These are phyloP conservation scores for Colletotrichum zoysiae DNA, from an alignment of 2,329 filamentous ascomycete species.

Conservation along the genomic window DNA sequence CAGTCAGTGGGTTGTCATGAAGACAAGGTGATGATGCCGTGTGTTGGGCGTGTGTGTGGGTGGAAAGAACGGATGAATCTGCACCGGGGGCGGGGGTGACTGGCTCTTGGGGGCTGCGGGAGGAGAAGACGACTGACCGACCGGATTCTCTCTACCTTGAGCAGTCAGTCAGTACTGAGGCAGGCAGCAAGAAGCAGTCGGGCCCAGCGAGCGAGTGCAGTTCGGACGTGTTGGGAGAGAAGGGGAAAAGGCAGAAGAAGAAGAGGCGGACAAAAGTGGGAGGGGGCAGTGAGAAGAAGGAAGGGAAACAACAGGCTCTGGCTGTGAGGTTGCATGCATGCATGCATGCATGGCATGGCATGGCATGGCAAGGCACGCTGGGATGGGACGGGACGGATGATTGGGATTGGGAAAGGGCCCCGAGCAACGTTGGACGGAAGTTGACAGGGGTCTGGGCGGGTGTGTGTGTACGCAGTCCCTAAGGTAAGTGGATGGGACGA, in stretches of 20 bases:
- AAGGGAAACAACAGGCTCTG: background rate
- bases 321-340: conserved; percentile 24
- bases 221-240: conserved; percentile 29
- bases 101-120: conserved; percentile 29
- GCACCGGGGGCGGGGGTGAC: conserved; percentile 25
- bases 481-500: background rate
- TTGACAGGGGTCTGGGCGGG: conserved; percentile 19
- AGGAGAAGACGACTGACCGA: conserved; percentile 12
- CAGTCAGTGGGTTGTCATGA: conserved; percentile 23
- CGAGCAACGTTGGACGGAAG: conserved; percentile 21
- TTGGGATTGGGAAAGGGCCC: conserved; percentile 4
- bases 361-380: background rate
- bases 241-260: conserved; percentile 15
- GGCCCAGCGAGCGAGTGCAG: conserved; percentile 29
- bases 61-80: conserved; percentile 43
- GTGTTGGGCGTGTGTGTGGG: background rate
- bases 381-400: background rate
- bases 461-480: too few relatives aligned
- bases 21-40: conserved; percentile 22
- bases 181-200: conserved; percentile 18
- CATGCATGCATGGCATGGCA: too few relatives aligned
- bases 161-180: background rate
- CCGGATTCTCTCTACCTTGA: conserved; percentile 12
- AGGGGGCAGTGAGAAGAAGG: conserved; percentile 36
- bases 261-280: conserved; percentile 31